Conservation (phyloP, 2,329 filamentous ascomycete genomes). For the Penicillium sp. region DNA sequence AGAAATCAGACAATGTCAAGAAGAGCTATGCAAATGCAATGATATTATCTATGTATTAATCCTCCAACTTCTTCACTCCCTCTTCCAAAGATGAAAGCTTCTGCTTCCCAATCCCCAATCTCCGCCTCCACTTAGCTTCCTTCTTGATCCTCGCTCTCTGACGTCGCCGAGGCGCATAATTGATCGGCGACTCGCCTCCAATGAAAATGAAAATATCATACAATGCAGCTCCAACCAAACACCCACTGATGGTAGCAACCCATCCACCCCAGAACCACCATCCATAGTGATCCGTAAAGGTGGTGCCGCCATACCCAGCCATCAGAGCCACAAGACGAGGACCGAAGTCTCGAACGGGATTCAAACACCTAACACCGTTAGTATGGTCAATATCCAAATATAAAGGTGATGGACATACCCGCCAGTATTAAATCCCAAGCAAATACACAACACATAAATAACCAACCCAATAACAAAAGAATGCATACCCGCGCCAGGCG, state of each 20-base stretch:
- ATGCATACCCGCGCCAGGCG: slow-evolving; percentile 42
- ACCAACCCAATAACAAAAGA: slow-evolving; percentile 25
- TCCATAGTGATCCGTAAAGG: slow-evolving; percentile 22
- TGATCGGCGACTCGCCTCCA: slow-evolving; percentile 37
- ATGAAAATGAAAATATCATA: slow-evolving; percentile 38
- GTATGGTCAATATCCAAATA: background rate
- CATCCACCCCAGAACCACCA: slow-evolving; percentile 38
- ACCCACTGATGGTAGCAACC: slow-evolving; percentile 31
- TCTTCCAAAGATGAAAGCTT: slow-evolving; percentile 5
- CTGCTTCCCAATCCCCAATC: slow-evolving; percentile 5
- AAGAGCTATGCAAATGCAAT: no score
- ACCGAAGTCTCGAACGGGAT: slow-evolving; percentile 35
- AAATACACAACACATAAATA: slow-evolving; percentile 13
- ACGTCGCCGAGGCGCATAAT: slow-evolving; percentile 40
- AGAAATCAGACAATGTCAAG: background rate
- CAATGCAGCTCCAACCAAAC: slow-evolving; percentile 27
- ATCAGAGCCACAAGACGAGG: slow-evolving; percentile 29
- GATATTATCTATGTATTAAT: background rate
- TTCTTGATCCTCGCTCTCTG: slow-evolving; percentile 24
- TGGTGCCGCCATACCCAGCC: slow-evolving; percentile 28
- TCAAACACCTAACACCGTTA: slow-evolving; percentile 25
- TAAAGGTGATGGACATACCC: slow-evolving; percentile 14
- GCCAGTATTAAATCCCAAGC: slow-evolving; percentile 35
- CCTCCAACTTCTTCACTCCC: slow-evolving; percentile 6
- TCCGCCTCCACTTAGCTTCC: slow-evolving; percentile 4